Conservation (phyloP, 1,139 yeast species). For the Candida albicans region DNA sequence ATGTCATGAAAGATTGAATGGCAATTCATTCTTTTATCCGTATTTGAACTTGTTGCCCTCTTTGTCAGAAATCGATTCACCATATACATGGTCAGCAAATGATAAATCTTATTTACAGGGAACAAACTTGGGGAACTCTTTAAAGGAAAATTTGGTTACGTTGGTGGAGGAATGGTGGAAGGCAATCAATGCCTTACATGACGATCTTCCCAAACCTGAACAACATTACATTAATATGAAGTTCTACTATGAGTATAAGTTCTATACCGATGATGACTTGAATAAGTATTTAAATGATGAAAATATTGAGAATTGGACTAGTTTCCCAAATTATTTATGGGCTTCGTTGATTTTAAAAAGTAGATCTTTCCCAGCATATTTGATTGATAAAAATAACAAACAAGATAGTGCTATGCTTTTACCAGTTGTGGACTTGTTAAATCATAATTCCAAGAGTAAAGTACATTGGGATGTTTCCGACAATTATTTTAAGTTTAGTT, state of each 20-base stretch:
- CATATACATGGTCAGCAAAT: constrained; percentile 59
- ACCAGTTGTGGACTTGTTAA: constrained; percentile 77
- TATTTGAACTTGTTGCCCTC: constrained; percentile 64
- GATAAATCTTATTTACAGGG: constrained; percentile 58
- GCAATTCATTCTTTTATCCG: constrained; percentile 35
- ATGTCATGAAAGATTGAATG: constrained; percentile 33
- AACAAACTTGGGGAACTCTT: constrained; percentile 50
- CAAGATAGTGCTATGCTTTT: constrained; percentile 63
- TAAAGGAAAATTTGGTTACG: constrained; percentile 31
- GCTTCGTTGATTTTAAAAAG: constrained; percentile 68
- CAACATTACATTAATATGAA: constrained; percentile 44
- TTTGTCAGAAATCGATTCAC: constrained; percentile 49
- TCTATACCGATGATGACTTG: constrained; percentile 41
- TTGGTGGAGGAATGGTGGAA: constrained; percentile 57
- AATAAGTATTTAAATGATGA: constrained; percentile 26
- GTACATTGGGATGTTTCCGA: constrained; percentile 59
- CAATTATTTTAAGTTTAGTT: constrained; percentile 29
- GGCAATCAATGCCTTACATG: constrained; percentile 36
- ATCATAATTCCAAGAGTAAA: constrained; percentile 62
- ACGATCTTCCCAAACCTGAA: constrained; percentile 30
- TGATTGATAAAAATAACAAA: constrained; percentile 29
- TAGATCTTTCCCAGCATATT: constrained; percentile 72
- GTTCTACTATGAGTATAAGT: constrained; percentile 48
- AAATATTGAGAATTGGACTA: constrained; percentile 51
- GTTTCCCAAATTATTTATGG: constrained; percentile 73